Conservation (phyloP, 2,329 filamentous ascomycete species). For the Ceratocystis colombiana region DNA sequence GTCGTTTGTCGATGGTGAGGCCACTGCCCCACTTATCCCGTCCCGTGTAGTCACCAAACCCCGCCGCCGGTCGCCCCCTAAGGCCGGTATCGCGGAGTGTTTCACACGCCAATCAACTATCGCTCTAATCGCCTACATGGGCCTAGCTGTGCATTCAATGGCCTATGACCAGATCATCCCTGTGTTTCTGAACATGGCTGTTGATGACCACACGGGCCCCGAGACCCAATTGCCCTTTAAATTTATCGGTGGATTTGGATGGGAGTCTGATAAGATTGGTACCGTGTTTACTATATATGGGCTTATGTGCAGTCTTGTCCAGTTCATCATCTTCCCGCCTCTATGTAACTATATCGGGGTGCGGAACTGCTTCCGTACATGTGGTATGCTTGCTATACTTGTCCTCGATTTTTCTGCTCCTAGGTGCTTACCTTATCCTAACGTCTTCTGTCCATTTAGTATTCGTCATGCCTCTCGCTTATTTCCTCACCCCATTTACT, state of each 20-base stretch:
- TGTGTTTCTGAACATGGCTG: slow-evolving; percentile 74
- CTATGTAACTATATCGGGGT: slow-evolving; percentile 65
- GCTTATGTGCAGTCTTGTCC: slow-evolving; percentile 65
- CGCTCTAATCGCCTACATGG: slow-evolving; percentile 66
- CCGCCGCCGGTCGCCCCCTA: slow-evolving; percentile 20
- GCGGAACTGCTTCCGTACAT: slow-evolving; percentile 60
- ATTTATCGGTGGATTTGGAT: slow-evolving; percentile 72
- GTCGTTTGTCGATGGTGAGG: slow-evolving; percentile 48
- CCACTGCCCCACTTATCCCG: slow-evolving; percentile 46
- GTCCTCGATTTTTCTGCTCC: background rate
- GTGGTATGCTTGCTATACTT: slow-evolving; percentile 35
- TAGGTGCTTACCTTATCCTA: background rate
- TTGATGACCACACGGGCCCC: slow-evolving; percentile 43
- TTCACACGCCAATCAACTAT: slow-evolving; percentile 64
- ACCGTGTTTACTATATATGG: slow-evolving; percentile 78
- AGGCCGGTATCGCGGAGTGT: slow-evolving; percentile 48
- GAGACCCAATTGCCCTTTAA: slow-evolving; percentile 60
- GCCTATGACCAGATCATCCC: slow-evolving; percentile 81
- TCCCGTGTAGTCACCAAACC: slow-evolving; percentile 29
- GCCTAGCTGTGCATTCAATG: slow-evolving; percentile 71
- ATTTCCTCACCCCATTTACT: slow-evolving; percentile 72
- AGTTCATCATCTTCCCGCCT: slow-evolving; percentile 76
- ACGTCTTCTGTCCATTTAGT: slow-evolving; percentile 33
- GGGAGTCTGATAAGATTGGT: slow-evolving; percentile 64
- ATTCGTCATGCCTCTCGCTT: slow-evolving; percentile 61